Evolutionary conservation across 2,329 filamentous ascomycete species (phyloP), one percentile per base, ranked within the genome.

Genomic region (Aspergillus pseudoterreus): DNA sequence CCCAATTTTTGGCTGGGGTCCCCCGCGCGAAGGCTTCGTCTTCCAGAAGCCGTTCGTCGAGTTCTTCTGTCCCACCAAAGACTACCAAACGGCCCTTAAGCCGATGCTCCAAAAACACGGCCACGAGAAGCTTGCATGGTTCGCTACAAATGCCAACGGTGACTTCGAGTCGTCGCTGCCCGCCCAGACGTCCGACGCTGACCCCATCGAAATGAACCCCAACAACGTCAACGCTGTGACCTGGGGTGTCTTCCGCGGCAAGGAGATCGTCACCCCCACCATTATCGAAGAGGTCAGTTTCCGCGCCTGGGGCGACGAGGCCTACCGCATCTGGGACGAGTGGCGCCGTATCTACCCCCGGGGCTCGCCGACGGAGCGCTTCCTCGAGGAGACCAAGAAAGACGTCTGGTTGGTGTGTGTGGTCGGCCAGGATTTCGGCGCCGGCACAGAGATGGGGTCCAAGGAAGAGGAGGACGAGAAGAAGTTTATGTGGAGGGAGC

Each of bases 31-130:
- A 63, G 94, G 94, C 15, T 97, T 95, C 69, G 91, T 97, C 44
- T 99, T 96, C 77, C 94, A 99, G 67, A 99, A 97, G 73, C 88
- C 92, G 0, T 99, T 99, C 71, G 91, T 99, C 47, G 94, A 99
- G 70, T 90, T 97, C 74, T 99, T 99, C 78, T 75, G 95, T 52
- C 85, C 92, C 0, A 74, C 78, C 0, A 71, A 80, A 0, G 88
- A 92, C 68, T 97, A 91, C 85, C 71, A 75, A 14, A 68, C 59
- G 4, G 64, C 69, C 1, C 78, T 99, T 30, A 81, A 82, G 57
- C 77, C 79, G 4, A 81, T 83, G 52, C 81, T 97, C 42, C 67
- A 72, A 47, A 74, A 73, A 10, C 72, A 81, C 33, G 82, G 83
- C 49, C 78, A 83, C 45, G 83, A 86, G 39, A 79, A 83, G 46